Conservation (phyloP, 1,284 basidiomycete genomes). For the Cryptococcus sp. region DNA sequence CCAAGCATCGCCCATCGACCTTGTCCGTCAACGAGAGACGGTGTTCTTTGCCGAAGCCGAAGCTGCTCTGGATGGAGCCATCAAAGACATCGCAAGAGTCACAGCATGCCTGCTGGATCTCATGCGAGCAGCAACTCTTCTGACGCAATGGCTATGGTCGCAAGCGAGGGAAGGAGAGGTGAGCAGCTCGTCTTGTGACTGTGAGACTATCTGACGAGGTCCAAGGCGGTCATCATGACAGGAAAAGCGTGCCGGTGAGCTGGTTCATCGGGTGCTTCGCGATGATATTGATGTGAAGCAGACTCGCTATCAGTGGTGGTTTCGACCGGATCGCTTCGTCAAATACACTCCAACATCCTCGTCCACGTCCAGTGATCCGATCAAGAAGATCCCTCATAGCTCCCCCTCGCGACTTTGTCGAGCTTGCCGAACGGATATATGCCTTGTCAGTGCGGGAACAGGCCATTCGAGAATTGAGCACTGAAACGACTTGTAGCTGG, state of each 20-base stretch:
- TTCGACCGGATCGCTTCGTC: slow-evolving; percentile 17
- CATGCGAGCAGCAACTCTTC: slow-evolving; percentile 11
- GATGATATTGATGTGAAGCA: neutral
- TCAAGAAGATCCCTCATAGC: neutral
- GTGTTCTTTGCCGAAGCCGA: slow-evolving; percentile 13
- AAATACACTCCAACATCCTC: neutral
- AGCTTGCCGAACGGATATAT: slow-evolving; percentile 24
- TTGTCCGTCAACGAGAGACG: slow-evolving; percentile 8
- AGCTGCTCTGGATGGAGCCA: slow-evolving; percentile 2
- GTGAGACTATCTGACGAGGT: neutral
- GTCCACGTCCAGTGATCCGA: neutral
- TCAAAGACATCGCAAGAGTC: slow-evolving; percentile 2
- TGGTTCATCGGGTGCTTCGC: neutral
- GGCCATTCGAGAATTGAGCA: neutral
- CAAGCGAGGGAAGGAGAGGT: slow-evolving; percentile 16
- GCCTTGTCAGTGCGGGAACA: slow-evolving; percentile 21
- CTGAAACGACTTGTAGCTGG: slow-evolving; percentile 16
- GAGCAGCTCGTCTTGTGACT: too few relatives aligned
- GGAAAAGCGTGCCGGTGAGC: slow-evolving; percentile 11
- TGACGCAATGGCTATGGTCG: slow-evolving; percentile 15
- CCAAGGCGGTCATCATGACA: slow-evolving; percentile 11
- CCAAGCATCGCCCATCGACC: slow-evolving; percentile 13
- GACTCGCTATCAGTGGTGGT: slow-evolving; percentile 12
- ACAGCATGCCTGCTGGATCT: slow-evolving; percentile 12
- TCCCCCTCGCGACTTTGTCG: slow-evolving; percentile 9